Evolutionary conservation across 1,284 basidiomycete genomes (phyloP).

Genomic region (Heliocybe sulcata): DNA sequence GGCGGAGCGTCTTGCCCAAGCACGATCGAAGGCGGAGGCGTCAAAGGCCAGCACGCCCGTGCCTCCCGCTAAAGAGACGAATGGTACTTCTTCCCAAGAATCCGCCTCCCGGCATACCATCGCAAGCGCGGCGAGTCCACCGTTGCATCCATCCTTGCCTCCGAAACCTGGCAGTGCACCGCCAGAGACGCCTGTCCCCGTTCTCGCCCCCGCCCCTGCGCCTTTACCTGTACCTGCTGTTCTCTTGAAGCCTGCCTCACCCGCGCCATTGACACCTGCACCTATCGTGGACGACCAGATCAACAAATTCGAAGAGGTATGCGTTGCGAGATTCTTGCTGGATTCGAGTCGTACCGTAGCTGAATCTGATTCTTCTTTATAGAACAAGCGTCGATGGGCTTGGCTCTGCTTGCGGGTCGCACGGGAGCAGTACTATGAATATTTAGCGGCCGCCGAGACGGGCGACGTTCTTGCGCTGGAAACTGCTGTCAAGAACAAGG

Average conservation of each 20-base stretch:
- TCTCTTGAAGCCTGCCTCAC: conserved; percentile 9
- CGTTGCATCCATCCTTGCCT: conserved; percentile 63
- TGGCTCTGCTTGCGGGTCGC: conserved; percentile 76
- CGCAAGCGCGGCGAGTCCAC: conserved; percentile 24
- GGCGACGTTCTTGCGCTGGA: conserved; percentile 60
- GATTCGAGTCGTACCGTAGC: conserved; percentile 1
- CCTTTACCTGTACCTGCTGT: conserved; percentile 16
- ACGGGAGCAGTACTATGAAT: conserved; percentile 61
- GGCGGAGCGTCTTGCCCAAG: conserved; percentile 36
- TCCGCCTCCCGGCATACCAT: conserved; percentile 16
- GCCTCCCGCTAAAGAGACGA: conserved; percentile 9
- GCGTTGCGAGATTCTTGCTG: conserved; percentile 4
- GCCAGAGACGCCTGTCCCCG: conserved; percentile 18
- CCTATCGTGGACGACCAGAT: conserved; percentile 43
- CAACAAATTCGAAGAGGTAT: conserved; percentile 54
- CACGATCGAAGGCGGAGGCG: conserved; percentile 31
- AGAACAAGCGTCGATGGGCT: conserved; percentile 68
- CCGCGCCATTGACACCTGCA: conserved; percentile 6
- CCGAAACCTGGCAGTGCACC: conserved; percentile 32
- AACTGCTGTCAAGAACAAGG: conserved; percentile 58
- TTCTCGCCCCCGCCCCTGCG: too few species aligned
- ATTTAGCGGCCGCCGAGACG: conserved; percentile 75
- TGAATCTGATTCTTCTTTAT: conserved; percentile 3
- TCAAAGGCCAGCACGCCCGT: conserved; percentile 16
- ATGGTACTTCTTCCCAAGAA: conserved; percentile 11